phyloP scores from a whole-genome alignment of 345 rosid species.

The Excoecaria cochinchinensis region DNA sequence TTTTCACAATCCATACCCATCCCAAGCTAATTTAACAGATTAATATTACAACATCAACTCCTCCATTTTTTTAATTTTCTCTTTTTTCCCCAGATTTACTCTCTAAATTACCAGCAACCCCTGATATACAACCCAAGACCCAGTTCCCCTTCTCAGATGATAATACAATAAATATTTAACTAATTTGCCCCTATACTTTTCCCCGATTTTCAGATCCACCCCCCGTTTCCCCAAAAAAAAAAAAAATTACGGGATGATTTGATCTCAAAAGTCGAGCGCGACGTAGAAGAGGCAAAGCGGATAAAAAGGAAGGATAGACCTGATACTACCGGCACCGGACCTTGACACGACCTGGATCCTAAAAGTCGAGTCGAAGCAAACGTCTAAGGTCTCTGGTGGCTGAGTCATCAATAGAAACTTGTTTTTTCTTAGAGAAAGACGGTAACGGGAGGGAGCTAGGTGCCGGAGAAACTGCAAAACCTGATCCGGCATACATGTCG shows the following conservation, averaged over 20 bases:
- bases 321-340: background rate
- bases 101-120: slow-evolving; percentile 2
- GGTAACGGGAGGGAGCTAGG: slow-evolving; percentile 66
- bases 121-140: background rate
- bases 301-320: background rate
- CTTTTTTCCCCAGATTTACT: background rate
- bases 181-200: slow-evolving; percentile 16
- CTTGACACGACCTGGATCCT: background rate
- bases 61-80: background rate
- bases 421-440: slow-evolving; percentile 50
- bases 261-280: background rate
- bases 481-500: slow-evolving; percentile 58
- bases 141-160: background rate
- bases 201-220: slow-evolving; percentile 19
- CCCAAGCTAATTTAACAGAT: background rate
- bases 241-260: slow-evolving; percentile 17
- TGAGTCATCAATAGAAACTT: slow-evolving; percentile 40
- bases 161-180: background rate
- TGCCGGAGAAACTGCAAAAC: slow-evolving; percentile 51
- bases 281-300: background rate
- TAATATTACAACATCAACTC: slow-evolving; percentile 6
- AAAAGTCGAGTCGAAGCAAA: slow-evolving; percentile 51
- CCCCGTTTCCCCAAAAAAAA: slow-evolving; percentile 5
- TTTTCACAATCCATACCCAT: background rate
- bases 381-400: slow-evolving; percentile 70